Base-by-base conservation (phyloP, 805 yeast species). In the Lipomyces yamanashiensis region DNA sequence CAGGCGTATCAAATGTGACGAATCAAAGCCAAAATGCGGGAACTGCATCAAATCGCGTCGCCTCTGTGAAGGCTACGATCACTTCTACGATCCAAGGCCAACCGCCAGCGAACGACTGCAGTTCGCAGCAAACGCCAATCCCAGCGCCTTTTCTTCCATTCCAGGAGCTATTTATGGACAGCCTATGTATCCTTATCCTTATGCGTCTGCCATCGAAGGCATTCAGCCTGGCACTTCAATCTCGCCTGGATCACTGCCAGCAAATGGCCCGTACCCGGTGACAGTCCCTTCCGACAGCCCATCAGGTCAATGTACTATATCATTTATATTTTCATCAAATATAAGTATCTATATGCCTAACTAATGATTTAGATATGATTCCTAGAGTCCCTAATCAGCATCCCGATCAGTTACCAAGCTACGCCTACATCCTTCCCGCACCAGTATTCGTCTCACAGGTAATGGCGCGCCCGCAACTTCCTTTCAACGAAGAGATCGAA, bases 1-100 rank as follows among this genome's bases (percentile, higher is more conserved):
- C 51, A 63, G 89, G 55, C 87, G 87, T 71, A 83, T 86, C 78
- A 86, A 85, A 70, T 86, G 89, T 74, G 89, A 86, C 71, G 87
- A 85, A 71, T 81, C 78, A 51, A 81, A 81, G 59, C 90, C 90
- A 0, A 81, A 81, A 39, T 86, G 90, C 73, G 77, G 80, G 37
- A 83, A 85, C 62, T 70, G 72, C 53, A 45, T 40, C 34, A 63
- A 63, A 21, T 60, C 67, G 10, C 55, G 62, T 12, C 61, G 67
- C 10, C 44, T 17, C 7, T 67, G 70, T 39, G 67, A 63, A 45
- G 70, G 70, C 28, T 63, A 67, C 54, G 64, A 47, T 17, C 59
- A 50, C 21, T 10, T 52, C n/a, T 52, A 19, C 45, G 55, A 52
- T 34, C 55, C 55, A 12, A 7, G 54, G 13, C 54, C 43, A 2